Evolutionary conservation across 352 stramenopile genomes (phyloP).

Genomic region (Peronospora belbahrii): DNA sequence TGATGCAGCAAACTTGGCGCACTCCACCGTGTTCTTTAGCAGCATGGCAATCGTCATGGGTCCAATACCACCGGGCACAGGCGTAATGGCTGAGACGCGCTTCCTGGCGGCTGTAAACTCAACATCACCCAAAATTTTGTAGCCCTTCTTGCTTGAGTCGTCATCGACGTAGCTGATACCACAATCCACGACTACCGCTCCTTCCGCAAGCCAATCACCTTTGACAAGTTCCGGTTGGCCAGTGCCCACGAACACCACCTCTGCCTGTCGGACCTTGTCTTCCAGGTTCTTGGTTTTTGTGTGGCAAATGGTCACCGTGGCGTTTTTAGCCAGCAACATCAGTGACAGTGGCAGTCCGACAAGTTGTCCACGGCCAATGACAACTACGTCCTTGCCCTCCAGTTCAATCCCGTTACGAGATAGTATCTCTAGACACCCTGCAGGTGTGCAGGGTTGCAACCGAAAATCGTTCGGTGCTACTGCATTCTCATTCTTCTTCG

Average conservation of each 20-base stretch:
- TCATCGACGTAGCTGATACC: conserved; percentile 97
- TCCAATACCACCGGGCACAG: conserved; percentile 94
- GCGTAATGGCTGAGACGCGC: conserved; percentile 92
- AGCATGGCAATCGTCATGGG: conserved; percentile 98
- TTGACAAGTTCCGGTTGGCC: conserved; percentile 93
- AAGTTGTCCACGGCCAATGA: conserved; percentile 95
- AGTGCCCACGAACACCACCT: conserved; percentile 95
- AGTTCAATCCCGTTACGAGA: conserved; percentile 79
- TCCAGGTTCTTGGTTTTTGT: conserved; percentile 80
- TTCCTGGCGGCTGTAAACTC: conserved; percentile 86
- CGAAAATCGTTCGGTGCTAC: conserved; percentile 34
- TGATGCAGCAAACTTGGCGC: conserved; percentile 38
- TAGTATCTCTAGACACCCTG: conserved; percentile 69
- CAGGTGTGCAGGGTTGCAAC: conserved; percentile 88
- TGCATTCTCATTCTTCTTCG: conserved; percentile 3
- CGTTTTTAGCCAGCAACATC: conserved; percentile 91
- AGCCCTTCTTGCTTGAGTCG: conserved; percentile 53
- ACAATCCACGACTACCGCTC: conserved; percentile 97
- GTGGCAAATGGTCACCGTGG: conserved; percentile 97
- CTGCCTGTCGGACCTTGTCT: conserved; percentile 67
- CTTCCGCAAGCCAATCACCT: conserved; percentile 94
- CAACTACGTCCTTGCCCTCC: conserved; percentile 91
- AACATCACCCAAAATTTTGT: conserved; percentile 96
- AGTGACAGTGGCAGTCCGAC: conserved; percentile 95
- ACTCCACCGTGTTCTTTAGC: conserved; percentile 75